Evolutionary conservation across 1,284 basidiomycete genomes (phyloP).

Genomic region (Rhizopogon hawkerae): DNA sequence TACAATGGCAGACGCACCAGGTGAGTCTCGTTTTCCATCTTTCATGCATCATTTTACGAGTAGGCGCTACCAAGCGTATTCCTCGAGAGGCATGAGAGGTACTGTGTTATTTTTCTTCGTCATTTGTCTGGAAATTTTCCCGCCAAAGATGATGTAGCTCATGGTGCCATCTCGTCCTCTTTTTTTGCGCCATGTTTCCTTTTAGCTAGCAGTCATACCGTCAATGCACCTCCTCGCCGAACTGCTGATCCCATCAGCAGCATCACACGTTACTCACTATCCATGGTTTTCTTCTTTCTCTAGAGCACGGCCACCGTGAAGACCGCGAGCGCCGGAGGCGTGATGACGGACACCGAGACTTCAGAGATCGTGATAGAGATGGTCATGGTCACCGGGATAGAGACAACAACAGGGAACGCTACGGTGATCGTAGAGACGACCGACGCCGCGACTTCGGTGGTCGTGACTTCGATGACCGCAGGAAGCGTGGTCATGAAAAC

Average conservation of each 20-base stretch:
- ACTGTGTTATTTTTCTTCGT: constrained; percentile 22
- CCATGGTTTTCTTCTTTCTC: constrained; percentile 34
- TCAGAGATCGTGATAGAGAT: constrained; percentile 37
- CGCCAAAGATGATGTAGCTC: constrained; percentile 35
- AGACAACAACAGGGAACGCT: constrained; percentile 29
- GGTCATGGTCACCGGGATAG: constrained; percentile 34
- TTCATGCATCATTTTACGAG: constrained; percentile 20
- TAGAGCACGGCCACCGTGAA: constrained; percentile 46
- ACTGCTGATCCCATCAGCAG: constrained; percentile 29
- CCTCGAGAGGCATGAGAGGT: constrained; percentile 29
- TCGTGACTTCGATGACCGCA: constrained; percentile 37
- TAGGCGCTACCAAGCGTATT: constrained; percentile 23
- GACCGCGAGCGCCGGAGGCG: constrained; percentile 47
- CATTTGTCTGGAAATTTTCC: constrained; percentile 14
- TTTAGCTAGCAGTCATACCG: constrained; percentile 53
- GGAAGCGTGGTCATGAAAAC: constrained; percentile 35
- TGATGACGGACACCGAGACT: constrained; percentile 44
- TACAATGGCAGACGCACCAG: constrained; percentile 37
- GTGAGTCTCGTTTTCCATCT: constrained; percentile 19
- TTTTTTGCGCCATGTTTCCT: constrained; percentile 46
- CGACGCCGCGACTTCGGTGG: constrained; percentile 33
- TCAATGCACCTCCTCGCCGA: constrained; percentile 28
- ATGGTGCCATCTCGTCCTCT: constrained; percentile 48
- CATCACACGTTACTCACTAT: constrained; percentile 43
- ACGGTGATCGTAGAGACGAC: constrained; percentile 33